Base-by-base conservation (phyloP, 164 flowering plant species). In the Vitis riparia region DNA sequence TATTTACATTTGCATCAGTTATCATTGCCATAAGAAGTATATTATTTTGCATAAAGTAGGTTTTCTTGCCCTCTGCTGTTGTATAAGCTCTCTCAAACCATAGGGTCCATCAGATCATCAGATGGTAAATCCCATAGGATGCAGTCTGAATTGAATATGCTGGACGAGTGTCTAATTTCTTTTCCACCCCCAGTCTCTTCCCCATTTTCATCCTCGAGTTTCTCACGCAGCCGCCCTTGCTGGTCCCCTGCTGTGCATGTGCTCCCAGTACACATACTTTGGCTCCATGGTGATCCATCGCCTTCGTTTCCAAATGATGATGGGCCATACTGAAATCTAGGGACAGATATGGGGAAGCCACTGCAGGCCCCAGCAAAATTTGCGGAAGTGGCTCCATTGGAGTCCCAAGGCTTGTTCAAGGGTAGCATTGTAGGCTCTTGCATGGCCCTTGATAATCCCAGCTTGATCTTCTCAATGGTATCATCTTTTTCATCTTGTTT, bases 51-150 rank as follows among this genome's bases (percentile, higher is more conserved):
- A 15, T 0, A 49, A 15, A 56, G 27, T 12, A 44, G 50, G 50
- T 11, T n/a, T 53, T 61, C 60, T 47, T 60, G 49, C 51, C 52
- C 49, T 1, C 32, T 50, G 6, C 12, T 62, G 49, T 27, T 60
- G 15, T 55, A 16, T 49, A 58, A 16, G 57, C 37, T 48, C 60
- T 52, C 15, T 78, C 74, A 92, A 55, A 87, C 85, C 29, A 86
- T 78, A 8, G 90, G 90, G 71, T 88, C 84, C 78, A 88, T 92
- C 49, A 92, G 83, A 78, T 92, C 94, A 70, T 87, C 93, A 9
- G 97, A 80, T 23, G 85, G 88, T 63, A 94, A 74, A 72, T 93
- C 99, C 99, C 98, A 93, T 75, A 93, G 66, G 27, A 82, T 82
- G 49, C 89, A 86, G 23, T 91, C 97, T 3, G 96, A 73, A 65